A percentile compares a stretch with the other conserved stretches of the same genome.
Evolutionary conservation across 176 grass and related monocot genomes (phyloP).

Genomic region (Cenchrus americanus): DNA sequence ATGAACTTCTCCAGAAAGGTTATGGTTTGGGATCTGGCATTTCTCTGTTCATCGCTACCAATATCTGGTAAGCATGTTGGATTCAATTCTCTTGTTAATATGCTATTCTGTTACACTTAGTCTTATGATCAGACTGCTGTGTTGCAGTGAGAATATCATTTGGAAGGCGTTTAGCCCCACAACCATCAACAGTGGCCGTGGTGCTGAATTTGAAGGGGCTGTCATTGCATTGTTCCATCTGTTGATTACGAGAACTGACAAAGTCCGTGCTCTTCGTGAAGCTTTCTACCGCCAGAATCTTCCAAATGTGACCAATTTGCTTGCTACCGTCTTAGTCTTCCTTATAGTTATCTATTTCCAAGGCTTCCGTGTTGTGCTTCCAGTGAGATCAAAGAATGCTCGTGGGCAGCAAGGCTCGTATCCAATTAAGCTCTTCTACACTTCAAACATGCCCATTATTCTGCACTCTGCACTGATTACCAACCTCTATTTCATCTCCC

Average conservation of each 20-base stretch:
- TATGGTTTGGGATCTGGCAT: slow-evolving; percentile 98
- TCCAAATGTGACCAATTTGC: slow-evolving; percentile 94
- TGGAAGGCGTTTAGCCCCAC: slow-evolving; percentile 99
- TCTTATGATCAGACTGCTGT: slow-evolving; percentile 24
- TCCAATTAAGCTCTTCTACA: slow-evolving; percentile 98
- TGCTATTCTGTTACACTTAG: slow-evolving; percentile 4
- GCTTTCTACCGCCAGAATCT: slow-evolving; percentile 97
- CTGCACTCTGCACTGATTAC: slow-evolving; percentile 90
- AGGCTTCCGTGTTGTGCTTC: slow-evolving; percentile 93
- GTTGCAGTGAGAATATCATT: slow-evolving; percentile 90
- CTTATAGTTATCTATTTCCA: slow-evolving; percentile 97
- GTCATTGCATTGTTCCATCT: slow-evolving; percentile 95
- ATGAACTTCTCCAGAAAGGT: slow-evolving; percentile 98
- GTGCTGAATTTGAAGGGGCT: slow-evolving; percentile 97
- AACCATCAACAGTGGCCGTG: slow-evolving; percentile 86
- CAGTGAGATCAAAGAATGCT: slow-evolving; percentile 94
- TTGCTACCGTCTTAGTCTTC: slow-evolving; percentile 91
- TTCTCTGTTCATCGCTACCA: slow-evolving; percentile 97
- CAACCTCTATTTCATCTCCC: slow-evolving; percentile 95
- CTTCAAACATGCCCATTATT: slow-evolving; percentile 98
- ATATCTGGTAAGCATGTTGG: slow-evolving; percentile 75
- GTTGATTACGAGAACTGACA: slow-evolving; percentile 86
- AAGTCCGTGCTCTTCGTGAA: slow-evolving; percentile 79
- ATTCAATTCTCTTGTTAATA: slow-evolving; percentile 19
- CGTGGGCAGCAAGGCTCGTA: slow-evolving; percentile 96